phyloP scores from a whole-genome alignment of 768 basidiomycete genomes.

The Boletus pseudo-olivaceus region DNA sequence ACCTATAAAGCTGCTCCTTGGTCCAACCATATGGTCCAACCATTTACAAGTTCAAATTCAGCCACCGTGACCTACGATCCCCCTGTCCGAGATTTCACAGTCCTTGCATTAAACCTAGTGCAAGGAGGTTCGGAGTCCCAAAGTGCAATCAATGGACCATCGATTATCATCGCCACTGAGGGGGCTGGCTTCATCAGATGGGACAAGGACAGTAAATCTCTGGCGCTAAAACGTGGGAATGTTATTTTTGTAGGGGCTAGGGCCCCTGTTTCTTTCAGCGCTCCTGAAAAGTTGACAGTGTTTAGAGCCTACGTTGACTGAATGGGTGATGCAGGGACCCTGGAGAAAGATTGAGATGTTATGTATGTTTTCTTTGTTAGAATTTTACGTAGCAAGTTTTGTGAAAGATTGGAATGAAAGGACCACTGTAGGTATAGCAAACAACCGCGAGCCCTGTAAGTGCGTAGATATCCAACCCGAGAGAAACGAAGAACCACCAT shows the following conservation, averaged over 20 bases:
- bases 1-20: conserved; percentile 78
- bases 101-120: conserved; percentile 58
- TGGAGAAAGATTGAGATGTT: not conserved
- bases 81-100: conserved; percentile 91
- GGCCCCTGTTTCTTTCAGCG: conserved; percentile 48
- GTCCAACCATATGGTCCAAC: conserved; percentile 65
- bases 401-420: not conserved
- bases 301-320: conserved; percentile 30
- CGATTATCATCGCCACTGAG: conserved; percentile 72
- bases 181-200: conserved; percentile 60
- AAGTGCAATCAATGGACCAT: conserved; percentile 72
- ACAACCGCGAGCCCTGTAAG: not conserved
- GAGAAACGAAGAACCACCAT: not conserved
- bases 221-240: conserved; percentile 58
- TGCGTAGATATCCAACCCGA: not conserved
- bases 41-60: conserved; percentile 45
- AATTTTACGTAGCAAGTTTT: not conserved
- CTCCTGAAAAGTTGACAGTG: conserved; percentile 24
- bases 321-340: not conserved
- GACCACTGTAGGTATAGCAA: not conserved
- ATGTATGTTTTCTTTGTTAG: not conserved
- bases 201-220: conserved; percentile 33
- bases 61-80: conserved; percentile 74
- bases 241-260: conserved; percentile 83
- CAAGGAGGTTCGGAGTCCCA: conserved; percentile 51